Evolutionary conservation across 140 eudicot species (phyloP).

Genomic region (Oenanthe javanica): DNA sequence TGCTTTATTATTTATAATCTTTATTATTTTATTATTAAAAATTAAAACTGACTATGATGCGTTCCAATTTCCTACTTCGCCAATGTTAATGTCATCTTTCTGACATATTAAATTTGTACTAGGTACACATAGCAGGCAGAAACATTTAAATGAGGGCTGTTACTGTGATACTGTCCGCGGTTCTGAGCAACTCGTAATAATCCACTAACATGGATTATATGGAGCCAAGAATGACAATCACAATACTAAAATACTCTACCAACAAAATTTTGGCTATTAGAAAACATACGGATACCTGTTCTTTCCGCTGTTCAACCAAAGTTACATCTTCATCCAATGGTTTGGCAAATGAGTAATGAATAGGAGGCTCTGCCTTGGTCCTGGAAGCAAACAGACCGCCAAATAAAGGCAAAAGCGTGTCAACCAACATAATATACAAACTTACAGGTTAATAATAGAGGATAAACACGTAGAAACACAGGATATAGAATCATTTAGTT

Average conservation of each 20-base stretch:
- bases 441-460: constrained; percentile 21
- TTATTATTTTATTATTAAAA: neutral
- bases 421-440: constrained; percentile 10
- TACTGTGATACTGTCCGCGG: neutral
- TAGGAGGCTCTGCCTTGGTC: constrained; percentile 91
- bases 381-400: constrained; percentile 45
- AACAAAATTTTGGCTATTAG: neutral
- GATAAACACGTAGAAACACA: constrained; percentile 34
- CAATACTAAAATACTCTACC: neutral
- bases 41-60: neutral
- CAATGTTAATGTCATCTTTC: neutral
- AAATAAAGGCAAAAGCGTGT: constrained; percentile 19
- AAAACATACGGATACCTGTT: constrained; percentile 34
- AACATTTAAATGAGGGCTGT: neutral
- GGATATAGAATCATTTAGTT: constrained; percentile 42
- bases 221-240: neutral
- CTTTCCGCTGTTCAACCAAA: constrained; percentile 57
- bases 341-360: constrained; percentile 69
- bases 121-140: neutral
- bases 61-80: neutral
- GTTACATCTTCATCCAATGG: constrained; percentile 67
- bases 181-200: neutral
- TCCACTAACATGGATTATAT: neutral
- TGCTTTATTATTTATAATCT: neutral
- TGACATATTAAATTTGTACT: neutral